These are phyloP conservation scores for Prunella vulgaris DNA, from an alignment of 257 asterid genomes.

Conservation along the genomic window DNA sequence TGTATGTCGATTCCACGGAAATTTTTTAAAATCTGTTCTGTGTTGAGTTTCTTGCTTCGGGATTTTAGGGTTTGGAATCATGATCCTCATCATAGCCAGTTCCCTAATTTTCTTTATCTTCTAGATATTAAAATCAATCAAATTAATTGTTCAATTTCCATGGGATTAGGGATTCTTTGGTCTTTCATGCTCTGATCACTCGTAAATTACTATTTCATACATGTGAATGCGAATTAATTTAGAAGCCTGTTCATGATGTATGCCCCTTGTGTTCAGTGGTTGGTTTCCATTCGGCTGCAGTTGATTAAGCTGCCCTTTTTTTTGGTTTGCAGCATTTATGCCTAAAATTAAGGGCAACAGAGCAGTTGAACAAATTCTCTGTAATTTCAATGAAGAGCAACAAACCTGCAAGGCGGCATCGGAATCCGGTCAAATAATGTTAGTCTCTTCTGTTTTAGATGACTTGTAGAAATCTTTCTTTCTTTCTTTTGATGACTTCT, in stretches of 20 bases:
- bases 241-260: background rate
- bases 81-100: background rate
- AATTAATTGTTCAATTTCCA: background rate
- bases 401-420: constrained; percentile 41
- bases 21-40: background rate
- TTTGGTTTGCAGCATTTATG: constrained; percentile 67
- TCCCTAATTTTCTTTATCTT: background rate
- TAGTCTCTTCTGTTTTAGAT: constrained; percentile 14
- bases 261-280: background rate
- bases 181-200: background rate
- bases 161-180: background rate
- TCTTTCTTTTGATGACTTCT: background rate
- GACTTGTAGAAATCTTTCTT: background rate
- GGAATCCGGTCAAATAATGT: constrained; percentile 29
- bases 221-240: background rate
- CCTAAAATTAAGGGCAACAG: constrained; percentile 70
- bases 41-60: background rate
- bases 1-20: background rate
- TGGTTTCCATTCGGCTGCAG: background rate
- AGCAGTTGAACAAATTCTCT: constrained; percentile 48
- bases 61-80: background rate
- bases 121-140: background rate
- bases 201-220: background rate
- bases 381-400: constrained; percentile 61
- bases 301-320: constrained; percentile 7